Percentiles rank a stretch among this genome's conserved stretches.
These are phyloP conservation scores for Geotrichum restrictum DNA, from an alignment of 1,139 yeast genomes.

Conservation along the genomic window DNA sequence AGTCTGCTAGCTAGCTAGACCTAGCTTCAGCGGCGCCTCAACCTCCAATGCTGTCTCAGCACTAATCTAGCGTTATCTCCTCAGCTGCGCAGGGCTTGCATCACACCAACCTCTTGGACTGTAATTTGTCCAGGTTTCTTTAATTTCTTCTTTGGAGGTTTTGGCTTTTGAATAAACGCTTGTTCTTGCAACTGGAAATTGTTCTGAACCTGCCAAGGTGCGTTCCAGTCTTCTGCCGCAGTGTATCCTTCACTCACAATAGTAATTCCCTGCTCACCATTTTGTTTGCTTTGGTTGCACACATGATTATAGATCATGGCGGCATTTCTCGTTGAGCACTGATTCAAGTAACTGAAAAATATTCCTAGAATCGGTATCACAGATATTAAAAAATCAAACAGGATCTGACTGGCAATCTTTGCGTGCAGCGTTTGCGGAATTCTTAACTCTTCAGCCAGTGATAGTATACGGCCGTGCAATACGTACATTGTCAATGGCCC, in stretches of 20 bases:
- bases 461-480: constrained; percentile 64
- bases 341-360: constrained; percentile 72
- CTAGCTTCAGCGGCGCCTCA: too few species aligned
- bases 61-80: too few species aligned
- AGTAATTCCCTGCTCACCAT: constrained; percentile 13
- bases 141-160: background rate
- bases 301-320: constrained; percentile 53
- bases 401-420: constrained; percentile 69
- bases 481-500: constrained; percentile 81
- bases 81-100: too few species aligned
- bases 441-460: constrained; percentile 53
- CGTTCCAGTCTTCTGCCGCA: background rate
- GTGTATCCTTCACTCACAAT: constrained; percentile 3
- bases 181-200: constrained; percentile 1
- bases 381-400: constrained; percentile 66
- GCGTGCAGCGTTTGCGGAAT: constrained; percentile 60
- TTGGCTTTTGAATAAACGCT: background rate
- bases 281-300: constrained; percentile 26
- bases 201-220: background rate
- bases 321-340: constrained; percentile 87
- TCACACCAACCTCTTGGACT: background rate
- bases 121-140: background rate
- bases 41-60: too few species aligned
- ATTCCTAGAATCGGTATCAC: constrained; percentile 78
- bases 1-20: too few species aligned